Evolutionary conservation across 306 rosid species (phyloP), one percentile per base, ranked within the genome.

Genomic region (Rosa rugosa): DNA sequence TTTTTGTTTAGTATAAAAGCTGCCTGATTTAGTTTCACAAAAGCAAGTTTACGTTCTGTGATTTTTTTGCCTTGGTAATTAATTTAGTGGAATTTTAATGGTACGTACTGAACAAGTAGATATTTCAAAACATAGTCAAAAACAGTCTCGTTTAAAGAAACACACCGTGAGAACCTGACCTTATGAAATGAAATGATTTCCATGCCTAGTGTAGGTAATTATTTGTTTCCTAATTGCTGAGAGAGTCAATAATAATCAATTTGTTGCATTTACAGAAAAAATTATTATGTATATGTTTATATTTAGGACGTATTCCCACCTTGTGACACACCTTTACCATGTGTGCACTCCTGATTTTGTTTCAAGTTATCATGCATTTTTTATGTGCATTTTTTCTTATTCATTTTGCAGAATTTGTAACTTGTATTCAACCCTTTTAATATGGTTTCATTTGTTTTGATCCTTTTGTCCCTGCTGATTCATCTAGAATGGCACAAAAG

Each of bases 401-500:
- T 67, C 3, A 20, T 67, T 66, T 74, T 75, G 4, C 8, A 31
- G 36, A 63, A 2, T 63, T 18, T 42, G 54, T 41, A 54, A 2
- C 4, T 14, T 14, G 25, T 11, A 45, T 27, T 62, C 60, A 31
- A 31, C 1, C 60, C 23, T 25, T 67, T 59, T 25, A 25, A 13
- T 41, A 46, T 46, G 36, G 71, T 47, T 46, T n/a, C 16, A 5
- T 27, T 17, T 60, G 42, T 25, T 59, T 25, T 74, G 71, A 77
- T n/a, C 11, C 36, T 77, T 74, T 67, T 20, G 49, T 64, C 44
- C 22, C 23, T 56, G 70, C 41, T 50, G 57, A 50, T 70, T 18
- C 57, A 59, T 86, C 44, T 83, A 96, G 99, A 96, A 93, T 62
- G 98, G 99, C 69, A 93, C 97, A 67, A 96, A 91, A 82, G 98